phyloP scores from a whole-genome alignment of 805 yeast genomes.

The Candida suzukii region DNA sequence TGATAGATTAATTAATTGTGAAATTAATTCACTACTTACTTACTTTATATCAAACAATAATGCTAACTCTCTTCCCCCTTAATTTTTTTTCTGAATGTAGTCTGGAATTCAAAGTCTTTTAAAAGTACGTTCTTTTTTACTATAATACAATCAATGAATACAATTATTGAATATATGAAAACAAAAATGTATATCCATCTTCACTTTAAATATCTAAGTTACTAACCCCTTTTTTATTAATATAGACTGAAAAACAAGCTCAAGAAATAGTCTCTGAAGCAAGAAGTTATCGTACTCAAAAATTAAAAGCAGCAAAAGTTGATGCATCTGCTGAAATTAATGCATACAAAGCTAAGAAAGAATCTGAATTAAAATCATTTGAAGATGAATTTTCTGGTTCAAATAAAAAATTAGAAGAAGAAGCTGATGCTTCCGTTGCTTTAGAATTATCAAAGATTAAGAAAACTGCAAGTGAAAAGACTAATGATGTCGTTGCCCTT shows the following conservation, averaged over 20 bases:
- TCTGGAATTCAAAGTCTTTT: slow-evolving; percentile 66
- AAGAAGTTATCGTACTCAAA: slow-evolving; percentile 80
- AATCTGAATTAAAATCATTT: slow-evolving; percentile 65
- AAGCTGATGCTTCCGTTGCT: slow-evolving; percentile 71
- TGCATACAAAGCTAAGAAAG: slow-evolving; percentile 79
- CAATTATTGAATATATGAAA: no score
- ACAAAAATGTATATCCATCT: no score
- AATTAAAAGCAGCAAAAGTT: slow-evolving; percentile 87
- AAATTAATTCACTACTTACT: no score
- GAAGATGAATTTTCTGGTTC: slow-evolving; percentile 69
- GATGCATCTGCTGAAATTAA: slow-evolving; percentile 90
- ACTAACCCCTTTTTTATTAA: slow-evolving; percentile 2
- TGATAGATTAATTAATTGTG: no score
- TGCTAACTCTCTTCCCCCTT: background rate
- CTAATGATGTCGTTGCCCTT: slow-evolving; percentile 60
- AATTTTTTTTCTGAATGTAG: slow-evolving; percentile 6
- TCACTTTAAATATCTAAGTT: no score
- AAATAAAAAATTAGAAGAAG: slow-evolving; percentile 69
- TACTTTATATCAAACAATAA: no score
- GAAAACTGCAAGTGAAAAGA: slow-evolving; percentile 55
- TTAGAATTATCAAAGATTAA: slow-evolving; percentile 62
- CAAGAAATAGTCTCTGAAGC: slow-evolving; percentile 92
- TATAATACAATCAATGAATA: no score
- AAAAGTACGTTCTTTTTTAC: slow-evolving; percentile 31
- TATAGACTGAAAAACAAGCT: slow-evolving; percentile 91